A percentile compares a stretch with the other conserved stretches of the same genome.
These are phyloP conservation scores for Leptographium flavum DNA, from an alignment of 2,329 filamentous ascomycete species.

Conservation along the genomic window DNA sequence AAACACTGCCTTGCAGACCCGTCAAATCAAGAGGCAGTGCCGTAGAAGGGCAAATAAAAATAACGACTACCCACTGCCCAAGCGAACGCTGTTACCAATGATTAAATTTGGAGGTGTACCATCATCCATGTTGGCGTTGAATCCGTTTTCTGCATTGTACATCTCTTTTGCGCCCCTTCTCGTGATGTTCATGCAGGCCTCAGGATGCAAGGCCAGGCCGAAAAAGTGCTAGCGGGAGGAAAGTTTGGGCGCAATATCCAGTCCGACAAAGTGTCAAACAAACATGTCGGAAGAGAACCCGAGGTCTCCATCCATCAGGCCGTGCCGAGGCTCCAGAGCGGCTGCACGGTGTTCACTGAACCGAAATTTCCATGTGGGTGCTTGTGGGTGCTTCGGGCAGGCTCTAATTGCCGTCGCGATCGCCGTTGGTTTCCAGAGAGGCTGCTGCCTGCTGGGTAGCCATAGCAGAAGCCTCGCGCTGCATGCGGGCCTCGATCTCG, in stretches of 20 bases:
- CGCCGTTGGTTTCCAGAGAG: constrained; percentile 38
- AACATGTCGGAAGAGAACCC: not conserved
- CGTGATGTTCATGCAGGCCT: not conserved
- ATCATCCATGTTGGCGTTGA: not conserved
- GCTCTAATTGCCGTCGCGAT: constrained; percentile 34
- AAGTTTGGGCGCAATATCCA: not conserved
- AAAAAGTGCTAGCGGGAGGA: not conserved
- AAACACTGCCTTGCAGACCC: not conserved
- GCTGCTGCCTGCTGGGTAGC: constrained; percentile 22
- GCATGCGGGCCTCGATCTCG: constrained; percentile 97
- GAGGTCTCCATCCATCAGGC: not conserved
- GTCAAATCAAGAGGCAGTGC: not conserved
- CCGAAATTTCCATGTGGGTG: constrained; percentile 6
- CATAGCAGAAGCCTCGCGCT: constrained; percentile 59
- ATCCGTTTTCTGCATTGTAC: not conserved
- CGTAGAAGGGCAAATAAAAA: not conserved
- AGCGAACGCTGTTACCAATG: not conserved
- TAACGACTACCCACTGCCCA: not conserved
- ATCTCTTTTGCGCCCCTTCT: not conserved
- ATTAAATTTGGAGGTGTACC: not conserved
- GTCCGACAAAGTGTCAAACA: too few species aligned
- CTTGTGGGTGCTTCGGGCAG: constrained; percentile 5
- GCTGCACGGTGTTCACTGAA: not conserved
- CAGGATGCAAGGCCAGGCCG: not conserved
- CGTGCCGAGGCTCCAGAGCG: not conserved